Base-by-base conservation (phyloP, 139 green algal genomes). In the Parachlorella kessleri region DNA sequence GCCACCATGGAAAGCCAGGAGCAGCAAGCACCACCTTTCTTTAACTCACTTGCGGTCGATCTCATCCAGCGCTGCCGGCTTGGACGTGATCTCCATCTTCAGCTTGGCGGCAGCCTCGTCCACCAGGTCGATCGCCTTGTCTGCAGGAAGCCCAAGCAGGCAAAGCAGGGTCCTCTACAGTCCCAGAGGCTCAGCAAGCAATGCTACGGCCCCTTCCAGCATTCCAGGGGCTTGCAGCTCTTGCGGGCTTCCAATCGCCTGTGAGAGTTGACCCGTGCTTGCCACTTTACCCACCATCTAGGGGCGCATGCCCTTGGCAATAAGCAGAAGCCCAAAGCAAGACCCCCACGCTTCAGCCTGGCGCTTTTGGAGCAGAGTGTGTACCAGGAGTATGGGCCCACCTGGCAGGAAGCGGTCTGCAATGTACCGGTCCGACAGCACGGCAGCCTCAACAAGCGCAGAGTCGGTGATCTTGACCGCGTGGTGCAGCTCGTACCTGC, bases 31-130 rank as follows among this genome's bases (percentile, higher is more conserved):
- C 18, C 18, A 28, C 53, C 23, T 63, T 28, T 10, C 53, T 18
- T 63, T 18, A 63, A 18, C 53, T 63, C 53, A 87, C 75, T 95
- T 92, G 64, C 95, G 85, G 80, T 98, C 94, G 63, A 99, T 93
- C 85, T 98, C 96, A 72, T 99, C 97, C 70, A 99, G 90, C 26
- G 89, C 90, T 79, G 92, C 84, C 2, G 97, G 97, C 90, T 99
- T 99, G 81, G 73, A 92, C 66, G 97, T 99, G 88, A 99, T 99
- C 91, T 99, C 97, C 97, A 99, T 99, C 90, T 98, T 99, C 7
- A 99, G 91, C 85, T 98, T 98, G 70, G 96, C 96, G 0, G 95
- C 96, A 1, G 94, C 90, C 88, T 99, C 96, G 83, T 99, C 96
- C 40, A 99, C 88, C 79, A 98, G 89, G 85, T 99, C 95, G 77